Percentiles rank a stretch among this genome's conserved stretches.
Conservation (phyloP, 352 stramenopile genomes). For the Pythium oligandrum region DNA sequence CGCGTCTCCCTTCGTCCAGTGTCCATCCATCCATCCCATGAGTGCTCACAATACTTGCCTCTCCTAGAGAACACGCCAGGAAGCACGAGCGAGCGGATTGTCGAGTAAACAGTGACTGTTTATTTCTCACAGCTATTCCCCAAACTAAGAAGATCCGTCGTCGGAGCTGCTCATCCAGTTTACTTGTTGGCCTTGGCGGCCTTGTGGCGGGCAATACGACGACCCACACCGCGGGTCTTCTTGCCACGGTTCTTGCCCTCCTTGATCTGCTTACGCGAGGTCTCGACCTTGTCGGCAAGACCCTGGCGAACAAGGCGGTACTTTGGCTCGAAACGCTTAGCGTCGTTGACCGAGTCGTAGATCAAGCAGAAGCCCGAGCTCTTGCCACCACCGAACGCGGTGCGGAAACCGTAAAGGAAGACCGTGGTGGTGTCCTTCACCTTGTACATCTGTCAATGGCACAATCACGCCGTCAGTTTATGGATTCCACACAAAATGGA, state of each 20-base stretch:
- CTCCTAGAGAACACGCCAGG: too few relatives aligned
- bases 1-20: too few relatives aligned
- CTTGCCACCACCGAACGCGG: slow-evolving; percentile 97
- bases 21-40: too few relatives aligned
- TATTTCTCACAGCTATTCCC: slow-evolving; percentile 30
- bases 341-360: slow-evolving; percentile 98
- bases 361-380: slow-evolving; percentile 97
- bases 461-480: too few relatives aligned
- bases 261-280: slow-evolving; percentile 99
- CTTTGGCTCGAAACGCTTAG: slow-evolving; percentile 99
- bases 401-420: slow-evolving; percentile 97
- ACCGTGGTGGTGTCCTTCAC: slow-evolving; percentile 94
- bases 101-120: slow-evolving; percentile 29
- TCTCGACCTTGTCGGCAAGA: slow-evolving; percentile 94
- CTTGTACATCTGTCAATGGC: slow-evolving; percentile 90
- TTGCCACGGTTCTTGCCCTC: slow-evolving; percentile 98
- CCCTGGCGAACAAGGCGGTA: slow-evolving; percentile 94
- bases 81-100: not conserved
- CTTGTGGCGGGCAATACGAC: slow-evolving; percentile 98
- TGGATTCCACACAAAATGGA: too few relatives aligned
- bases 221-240: slow-evolving; percentile 97
- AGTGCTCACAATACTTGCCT: too few relatives aligned
- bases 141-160: slow-evolving; percentile 17
- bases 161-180: slow-evolving; percentile 29
- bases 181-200: slow-evolving; percentile 97